Percentiles rank a stretch among this genome's conserved stretches.
These are phyloP conservation scores for Solanum sitiens DNA, from an alignment of 257 asterid genomes.

Conservation along the genomic window DNA sequence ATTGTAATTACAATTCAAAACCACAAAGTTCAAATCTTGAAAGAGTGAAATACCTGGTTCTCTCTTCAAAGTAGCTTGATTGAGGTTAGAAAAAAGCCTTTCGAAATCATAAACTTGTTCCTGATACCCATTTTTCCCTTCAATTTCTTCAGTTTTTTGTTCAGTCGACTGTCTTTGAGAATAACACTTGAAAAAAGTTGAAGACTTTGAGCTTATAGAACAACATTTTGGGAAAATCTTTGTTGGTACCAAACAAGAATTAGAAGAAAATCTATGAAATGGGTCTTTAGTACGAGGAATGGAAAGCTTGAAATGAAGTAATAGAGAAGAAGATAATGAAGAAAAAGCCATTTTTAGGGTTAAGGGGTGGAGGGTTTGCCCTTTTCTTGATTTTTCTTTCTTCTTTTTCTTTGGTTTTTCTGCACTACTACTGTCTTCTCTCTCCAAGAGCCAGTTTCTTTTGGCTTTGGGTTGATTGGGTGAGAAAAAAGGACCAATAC, in stretches of 20 bases:
- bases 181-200: slow-evolving; percentile 29
- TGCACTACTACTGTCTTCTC: not conserved
- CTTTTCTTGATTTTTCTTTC: not conserved
- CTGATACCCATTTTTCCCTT: slow-evolving; percentile 8
- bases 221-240: not conserved
- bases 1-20: not conserved
- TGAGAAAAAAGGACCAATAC: not conserved
- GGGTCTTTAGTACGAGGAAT: not conserved
- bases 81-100: slow-evolving; percentile 83
- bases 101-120: slow-evolving; percentile 35
- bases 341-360: slow-evolving; percentile 7
- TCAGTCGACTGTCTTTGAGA: slow-evolving; percentile 26
- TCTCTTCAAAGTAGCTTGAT: slow-evolving; percentile 63
- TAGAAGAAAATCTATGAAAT: not conserved
- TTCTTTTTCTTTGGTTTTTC: not conserved
- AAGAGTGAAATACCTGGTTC: slow-evolving; percentile 53
- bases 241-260: not conserved
- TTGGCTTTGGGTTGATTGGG: not conserved
- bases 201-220: not conserved
- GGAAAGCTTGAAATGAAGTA: slow-evolving; percentile 11
- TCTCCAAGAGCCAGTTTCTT: not conserved
- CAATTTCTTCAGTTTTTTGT: slow-evolving; percentile 18
- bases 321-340: slow-evolving; percentile 5
- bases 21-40: not conserved
- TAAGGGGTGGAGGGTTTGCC: not conserved